Percentiles rank a stretch among this genome's conserved stretches.
Conservation (phyloP, 768 basidiomycete genomes). For the Filobasidium floriforme region DNA sequence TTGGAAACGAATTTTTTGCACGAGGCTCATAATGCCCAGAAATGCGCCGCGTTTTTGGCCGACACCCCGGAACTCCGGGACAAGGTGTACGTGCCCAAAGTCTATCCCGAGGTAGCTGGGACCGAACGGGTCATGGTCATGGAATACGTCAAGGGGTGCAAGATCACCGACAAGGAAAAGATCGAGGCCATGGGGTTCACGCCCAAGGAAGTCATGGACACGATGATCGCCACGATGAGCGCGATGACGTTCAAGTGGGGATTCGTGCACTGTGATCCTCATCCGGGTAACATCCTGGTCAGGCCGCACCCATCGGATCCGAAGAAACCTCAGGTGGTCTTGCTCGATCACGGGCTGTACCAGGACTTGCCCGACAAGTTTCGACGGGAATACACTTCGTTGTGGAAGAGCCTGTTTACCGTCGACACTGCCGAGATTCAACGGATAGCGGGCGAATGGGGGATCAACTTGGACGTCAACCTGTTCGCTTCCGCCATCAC, state of each 20-base stretch:
- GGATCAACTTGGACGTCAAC: slow-evolving; percentile 44
- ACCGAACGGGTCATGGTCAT: slow-evolving; percentile 60
- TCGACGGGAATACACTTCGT: slow-evolving; percentile 62
- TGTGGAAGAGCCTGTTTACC: slow-evolving; percentile 56
- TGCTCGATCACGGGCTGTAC: slow-evolving; percentile 90
- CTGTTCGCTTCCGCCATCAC: slow-evolving; percentile 47
- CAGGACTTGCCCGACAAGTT: slow-evolving; percentile 63
- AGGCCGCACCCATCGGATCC: slow-evolving; percentile 56
- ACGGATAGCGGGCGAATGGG: slow-evolving; percentile 43
- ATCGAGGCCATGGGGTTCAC: slow-evolving; percentile 43
- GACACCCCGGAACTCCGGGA: slow-evolving; percentile 62
- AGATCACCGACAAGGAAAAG: slow-evolving; percentile 45
- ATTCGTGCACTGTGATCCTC: slow-evolving; percentile 67
- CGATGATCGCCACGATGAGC: slow-evolving; percentile 78
- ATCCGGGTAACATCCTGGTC: slow-evolving; percentile 56
- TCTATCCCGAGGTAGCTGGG: slow-evolving; percentile 37
- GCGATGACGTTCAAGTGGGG: slow-evolving; percentile 84
- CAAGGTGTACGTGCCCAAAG: slow-evolving; percentile 65
- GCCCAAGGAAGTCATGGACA: slow-evolving; percentile 59
- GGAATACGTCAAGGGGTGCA: slow-evolving; percentile 45
- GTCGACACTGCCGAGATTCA: slow-evolving; percentile 45
- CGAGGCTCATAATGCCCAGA: slow-evolving; percentile 69
- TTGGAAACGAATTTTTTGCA: slow-evolving; percentile 73
- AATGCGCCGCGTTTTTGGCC: slow-evolving; percentile 62
- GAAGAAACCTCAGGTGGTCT: slow-evolving; percentile 51